Percentiles rank a stretch among this genome's conserved stretches.
Conservation (phyloP, 2,329 filamentous ascomycete genomes). For the Paecilomyces sp. region DNA sequence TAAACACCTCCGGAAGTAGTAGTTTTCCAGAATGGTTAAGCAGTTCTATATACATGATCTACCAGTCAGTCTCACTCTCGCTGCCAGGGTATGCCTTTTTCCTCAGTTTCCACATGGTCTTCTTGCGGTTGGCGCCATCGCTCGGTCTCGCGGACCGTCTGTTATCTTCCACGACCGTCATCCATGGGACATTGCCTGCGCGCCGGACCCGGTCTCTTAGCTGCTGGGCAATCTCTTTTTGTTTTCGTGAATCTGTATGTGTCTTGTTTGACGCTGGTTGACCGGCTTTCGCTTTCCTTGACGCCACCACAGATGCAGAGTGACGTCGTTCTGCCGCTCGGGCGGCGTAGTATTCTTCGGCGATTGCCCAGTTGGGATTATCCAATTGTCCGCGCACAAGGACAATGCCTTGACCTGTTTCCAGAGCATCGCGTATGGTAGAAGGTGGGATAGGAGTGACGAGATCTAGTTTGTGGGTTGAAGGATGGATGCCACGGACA, state of each 20-base stretch:
- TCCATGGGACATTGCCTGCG: conserved; percentile 34
- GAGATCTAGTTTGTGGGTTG: conserved; percentile 35
- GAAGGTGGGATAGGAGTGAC: conserved; percentile 41
- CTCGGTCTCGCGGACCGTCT: conserved; percentile 16
- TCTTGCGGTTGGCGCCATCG: conserved; percentile 16
- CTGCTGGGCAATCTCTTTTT: conserved; percentile 15
- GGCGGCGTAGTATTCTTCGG: conserved; percentile 35
- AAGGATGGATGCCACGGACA: conserved; percentile 34
- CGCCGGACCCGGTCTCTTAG: conserved; percentile 27
- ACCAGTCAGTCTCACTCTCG: conserved; percentile 31
- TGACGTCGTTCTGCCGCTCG: conserved; percentile 28
- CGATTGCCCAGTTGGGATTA: conserved; percentile 39
- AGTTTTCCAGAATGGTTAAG: background rate
- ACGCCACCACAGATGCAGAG: conserved; percentile 14
- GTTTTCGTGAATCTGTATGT: conserved; percentile 8
- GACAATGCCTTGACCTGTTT: conserved; percentile 34
- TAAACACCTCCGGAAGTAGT: background rate
- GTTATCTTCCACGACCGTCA: conserved; percentile 30
- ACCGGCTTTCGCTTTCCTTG: conserved; percentile 11
- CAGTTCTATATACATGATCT: conserved; percentile 2
- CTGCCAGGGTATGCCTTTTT: conserved; percentile 31
- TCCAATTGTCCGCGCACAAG: conserved; percentile 42
- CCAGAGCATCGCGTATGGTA: conserved; percentile 21
- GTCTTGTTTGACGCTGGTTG: background rate
- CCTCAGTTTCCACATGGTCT: conserved; percentile 31